Conservation (phyloP, 1,284 basidiomycete genomes). For the Ceratobasidium sp. region DNA sequence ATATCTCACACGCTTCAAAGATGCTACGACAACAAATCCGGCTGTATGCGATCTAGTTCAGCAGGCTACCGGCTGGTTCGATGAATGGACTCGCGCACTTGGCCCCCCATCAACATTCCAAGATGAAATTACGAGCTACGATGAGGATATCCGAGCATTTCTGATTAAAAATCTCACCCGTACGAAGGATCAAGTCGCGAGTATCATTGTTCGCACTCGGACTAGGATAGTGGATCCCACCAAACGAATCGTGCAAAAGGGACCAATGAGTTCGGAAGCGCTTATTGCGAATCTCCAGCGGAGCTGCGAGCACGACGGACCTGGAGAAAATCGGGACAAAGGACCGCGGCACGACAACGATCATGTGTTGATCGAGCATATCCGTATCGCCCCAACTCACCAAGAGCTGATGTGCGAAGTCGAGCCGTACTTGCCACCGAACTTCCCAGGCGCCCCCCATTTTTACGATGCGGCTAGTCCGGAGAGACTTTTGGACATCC, state of each 20-base stretch:
- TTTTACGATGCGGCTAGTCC: slow-evolving; percentile 61
- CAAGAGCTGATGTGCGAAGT: slow-evolving; percentile 58
- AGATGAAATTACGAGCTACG: slow-evolving; percentile 46
- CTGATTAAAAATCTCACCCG: slow-evolving; percentile 52
- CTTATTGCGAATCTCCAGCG: slow-evolving; percentile 48
- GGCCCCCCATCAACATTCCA: slow-evolving; percentile 49
- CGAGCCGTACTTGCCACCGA: slow-evolving; percentile 63
- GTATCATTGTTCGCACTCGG: not conserved
- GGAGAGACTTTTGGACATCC: slow-evolving; percentile 66
- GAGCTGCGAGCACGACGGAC: slow-evolving; percentile 60
- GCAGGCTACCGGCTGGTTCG: slow-evolving; percentile 55
- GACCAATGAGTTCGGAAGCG: slow-evolving; percentile 43
- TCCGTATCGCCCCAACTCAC: slow-evolving; percentile 67
- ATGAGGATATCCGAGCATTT: slow-evolving; percentile 48
- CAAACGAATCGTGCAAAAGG: slow-evolving; percentile 11
- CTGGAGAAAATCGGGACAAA: slow-evolving; percentile 56
- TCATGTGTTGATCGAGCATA: slow-evolving; percentile 58
- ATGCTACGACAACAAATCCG: slow-evolving; percentile 56
- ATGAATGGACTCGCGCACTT: slow-evolving; percentile 56
- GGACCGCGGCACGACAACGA: slow-evolving; percentile 74
- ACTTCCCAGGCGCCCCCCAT: slow-evolving; percentile 64
- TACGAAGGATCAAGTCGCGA: slow-evolving; percentile 45
- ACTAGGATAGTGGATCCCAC: not conserved
- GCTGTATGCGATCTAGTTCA: slow-evolving; percentile 54
- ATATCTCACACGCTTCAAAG: slow-evolving; percentile 65